A percentile compares a stretch with the other conserved stretches of the same genome.
phyloP scores from a whole-genome alignment of 768 basidiomycete genomes.

The Termitomyces sp. region DNA sequence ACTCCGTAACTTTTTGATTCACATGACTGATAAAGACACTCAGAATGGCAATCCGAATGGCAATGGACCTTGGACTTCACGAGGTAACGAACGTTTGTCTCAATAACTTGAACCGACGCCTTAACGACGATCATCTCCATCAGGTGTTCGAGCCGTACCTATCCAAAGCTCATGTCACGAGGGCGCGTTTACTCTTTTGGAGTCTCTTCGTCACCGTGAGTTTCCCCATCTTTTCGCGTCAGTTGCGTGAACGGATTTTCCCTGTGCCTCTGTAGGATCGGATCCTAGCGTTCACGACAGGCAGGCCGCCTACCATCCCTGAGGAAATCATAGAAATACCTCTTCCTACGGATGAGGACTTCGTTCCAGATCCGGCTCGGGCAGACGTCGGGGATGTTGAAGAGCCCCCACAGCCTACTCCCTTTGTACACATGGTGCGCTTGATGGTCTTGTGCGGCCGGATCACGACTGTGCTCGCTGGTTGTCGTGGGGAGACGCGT shows the following conservation, averaged over 20 bases:
- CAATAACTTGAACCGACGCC: not conserved
- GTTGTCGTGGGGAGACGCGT: constrained; percentile 9
- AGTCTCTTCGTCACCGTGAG: constrained; percentile 14
- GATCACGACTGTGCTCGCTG: constrained; percentile 11
- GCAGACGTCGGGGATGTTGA: constrained; percentile 1
- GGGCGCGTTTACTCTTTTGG: constrained; percentile 14
- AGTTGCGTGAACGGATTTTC: not conserved
- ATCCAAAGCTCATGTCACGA: constrained; percentile 9
- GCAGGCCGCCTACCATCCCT: constrained; percentile 11
- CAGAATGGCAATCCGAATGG: constrained; percentile 17
- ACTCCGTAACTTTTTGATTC: not conserved
- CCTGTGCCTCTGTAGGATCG: constrained; percentile 7
- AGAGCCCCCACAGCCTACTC: constrained; percentile 10
- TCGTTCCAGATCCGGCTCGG: constrained; percentile 7
- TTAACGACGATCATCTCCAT: not conserved
- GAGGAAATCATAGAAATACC: constrained; percentile 16
- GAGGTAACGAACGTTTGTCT: constrained; percentile 11
- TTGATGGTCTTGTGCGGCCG: constrained; percentile 12
- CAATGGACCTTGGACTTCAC: constrained; percentile 13
- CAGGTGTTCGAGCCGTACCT: constrained; percentile 11
- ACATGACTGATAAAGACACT: not conserved
- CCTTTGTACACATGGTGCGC: constrained; percentile 11
- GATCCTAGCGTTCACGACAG: constrained; percentile 12
- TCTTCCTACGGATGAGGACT: constrained; percentile 14
- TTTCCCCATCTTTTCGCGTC: not conserved